Conservation (phyloP, 2,329 filamentous ascomycete genomes). For the Escovopsis sp. region DNA sequence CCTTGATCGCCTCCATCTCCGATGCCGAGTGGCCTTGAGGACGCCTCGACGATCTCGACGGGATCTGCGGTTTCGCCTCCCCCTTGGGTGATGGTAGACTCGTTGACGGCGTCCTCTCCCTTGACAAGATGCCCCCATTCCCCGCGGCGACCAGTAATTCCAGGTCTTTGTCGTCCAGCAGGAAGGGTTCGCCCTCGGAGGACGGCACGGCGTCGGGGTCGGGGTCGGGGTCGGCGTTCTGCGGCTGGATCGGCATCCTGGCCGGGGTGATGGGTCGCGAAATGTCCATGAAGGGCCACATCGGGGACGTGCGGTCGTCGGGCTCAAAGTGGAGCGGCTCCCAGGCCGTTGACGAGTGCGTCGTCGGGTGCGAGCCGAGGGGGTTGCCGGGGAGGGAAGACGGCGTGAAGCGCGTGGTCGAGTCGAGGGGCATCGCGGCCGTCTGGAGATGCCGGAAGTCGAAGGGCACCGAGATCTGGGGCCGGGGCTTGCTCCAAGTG, state of each 20-base stretch:
- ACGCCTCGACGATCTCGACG: constrained; percentile 24
- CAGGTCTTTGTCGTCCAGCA: too few species aligned
- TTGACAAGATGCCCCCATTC: too few species aligned
- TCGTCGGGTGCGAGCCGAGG: constrained; percentile 14
- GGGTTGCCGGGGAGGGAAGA: constrained; percentile 5
- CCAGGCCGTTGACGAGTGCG: constrained; percentile 39
- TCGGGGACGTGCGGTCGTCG: constrained; percentile 33
- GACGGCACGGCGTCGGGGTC: too few species aligned
- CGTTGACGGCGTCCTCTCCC: constrained; percentile 25
- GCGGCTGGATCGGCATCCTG: too few species aligned
- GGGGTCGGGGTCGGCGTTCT: too few species aligned
- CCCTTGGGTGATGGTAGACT: too few species aligned
- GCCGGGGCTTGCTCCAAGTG: constrained; percentile 30
- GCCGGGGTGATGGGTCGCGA: too few species aligned
- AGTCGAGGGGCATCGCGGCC: constrained; percentile 23
- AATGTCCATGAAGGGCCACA: constrained; percentile 35
- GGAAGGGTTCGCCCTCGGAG: too few species aligned
- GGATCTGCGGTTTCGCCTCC: constrained; percentile 20
- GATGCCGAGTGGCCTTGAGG: constrained; percentile 29
- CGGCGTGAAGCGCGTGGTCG: not conserved
- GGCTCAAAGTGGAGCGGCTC: constrained; percentile 30
- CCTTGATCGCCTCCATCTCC: constrained; percentile 35
- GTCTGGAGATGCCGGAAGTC: constrained; percentile 45
- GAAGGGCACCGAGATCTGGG: constrained; percentile 41
- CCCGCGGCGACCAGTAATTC: too few species aligned